Evolutionary conservation across 345 rosid genomes (phyloP).

Genomic region (Boechera divaricarpa): DNA sequence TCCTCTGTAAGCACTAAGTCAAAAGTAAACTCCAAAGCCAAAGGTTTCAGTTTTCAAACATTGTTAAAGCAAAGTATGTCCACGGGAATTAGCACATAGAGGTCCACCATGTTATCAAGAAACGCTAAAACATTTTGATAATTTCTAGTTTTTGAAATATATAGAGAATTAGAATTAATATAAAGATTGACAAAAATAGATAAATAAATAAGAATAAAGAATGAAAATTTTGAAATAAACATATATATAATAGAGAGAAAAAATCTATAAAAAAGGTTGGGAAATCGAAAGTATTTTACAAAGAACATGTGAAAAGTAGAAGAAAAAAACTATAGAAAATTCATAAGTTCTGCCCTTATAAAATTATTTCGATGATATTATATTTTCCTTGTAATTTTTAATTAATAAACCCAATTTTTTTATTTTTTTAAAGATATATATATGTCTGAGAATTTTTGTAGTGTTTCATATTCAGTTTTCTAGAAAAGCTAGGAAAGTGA

Average conservation of each 20-base stretch:
- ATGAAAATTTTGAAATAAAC: no score
- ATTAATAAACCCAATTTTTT: neutral
- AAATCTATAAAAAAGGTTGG: neutral
- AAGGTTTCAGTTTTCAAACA: conserved; percentile 44
- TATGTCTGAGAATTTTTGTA: neutral
- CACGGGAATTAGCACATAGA: conserved; percentile 26
- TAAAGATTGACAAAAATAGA: neutral
- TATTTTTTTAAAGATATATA: no score
- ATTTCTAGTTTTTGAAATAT: neutral
- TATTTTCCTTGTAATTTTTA: neutral
- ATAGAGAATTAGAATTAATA: neutral
- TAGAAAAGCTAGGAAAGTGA: conserved; percentile 7
- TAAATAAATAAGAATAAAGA: neutral
- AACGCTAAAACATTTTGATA: conserved; percentile 15
- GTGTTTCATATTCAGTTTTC: conserved; percentile 28
- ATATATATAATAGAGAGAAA: no score
- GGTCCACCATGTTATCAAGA: conserved; percentile 43
- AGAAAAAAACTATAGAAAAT: neutral
- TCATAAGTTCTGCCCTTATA: neutral
- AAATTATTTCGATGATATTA: neutral
- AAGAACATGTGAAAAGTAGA: conserved; percentile 3
- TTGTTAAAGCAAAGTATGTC: conserved; percentile 33
- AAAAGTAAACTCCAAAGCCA: conserved; percentile 44
- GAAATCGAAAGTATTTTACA: neutral
- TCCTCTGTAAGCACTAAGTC: conserved; percentile 38